Conservation (phyloP, 805 yeast genomes). For the Saccharomyces mikatae region DNA sequence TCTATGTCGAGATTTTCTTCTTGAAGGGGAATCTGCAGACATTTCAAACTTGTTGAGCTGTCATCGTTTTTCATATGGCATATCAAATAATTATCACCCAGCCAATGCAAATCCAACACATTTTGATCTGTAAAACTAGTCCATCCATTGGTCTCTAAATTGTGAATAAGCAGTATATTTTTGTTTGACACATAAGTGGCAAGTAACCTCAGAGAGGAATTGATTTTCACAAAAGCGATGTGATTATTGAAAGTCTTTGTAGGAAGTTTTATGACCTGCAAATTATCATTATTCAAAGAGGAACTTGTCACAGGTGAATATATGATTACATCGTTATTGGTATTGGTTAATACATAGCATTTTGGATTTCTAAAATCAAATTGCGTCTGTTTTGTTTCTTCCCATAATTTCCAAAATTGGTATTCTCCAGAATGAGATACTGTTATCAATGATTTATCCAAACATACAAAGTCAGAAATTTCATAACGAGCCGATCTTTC, state of each 20-base stretch:
- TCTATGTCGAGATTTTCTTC: constrained; percentile 4
- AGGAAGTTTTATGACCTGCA: constrained; percentile 24
- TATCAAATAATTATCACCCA: constrained; percentile 25
- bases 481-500: not conserved
- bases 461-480: constrained; percentile 12
- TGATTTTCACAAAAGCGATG: constrained; percentile 16
- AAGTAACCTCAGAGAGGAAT: constrained; percentile 19
- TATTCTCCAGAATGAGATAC: constrained; percentile 18
- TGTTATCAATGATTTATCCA: constrained; percentile 13
- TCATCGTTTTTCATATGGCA: constrained; percentile 21
- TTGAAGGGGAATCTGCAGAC: constrained; percentile 22
- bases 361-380: constrained; percentile 19
- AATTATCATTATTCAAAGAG: constrained; percentile 11
- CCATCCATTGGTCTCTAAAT: constrained; percentile 26
- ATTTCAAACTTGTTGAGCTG: constrained; percentile 12
- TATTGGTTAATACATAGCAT: constrained; percentile 17
- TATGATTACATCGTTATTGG: constrained; percentile 24
- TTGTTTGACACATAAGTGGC: constrained; percentile 28
- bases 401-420: constrained; percentile 25
- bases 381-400: constrained; percentile 13
- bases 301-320: constrained; percentile 23
- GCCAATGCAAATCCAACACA: constrained; percentile 27
- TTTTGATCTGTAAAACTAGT: constrained; percentile 18
- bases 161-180: constrained; percentile 23
- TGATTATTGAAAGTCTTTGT: constrained; percentile 27